phyloP scores from a whole-genome alignment of 2,329 filamentous ascomycete species.

The Scytalidium sp. region DNA sequence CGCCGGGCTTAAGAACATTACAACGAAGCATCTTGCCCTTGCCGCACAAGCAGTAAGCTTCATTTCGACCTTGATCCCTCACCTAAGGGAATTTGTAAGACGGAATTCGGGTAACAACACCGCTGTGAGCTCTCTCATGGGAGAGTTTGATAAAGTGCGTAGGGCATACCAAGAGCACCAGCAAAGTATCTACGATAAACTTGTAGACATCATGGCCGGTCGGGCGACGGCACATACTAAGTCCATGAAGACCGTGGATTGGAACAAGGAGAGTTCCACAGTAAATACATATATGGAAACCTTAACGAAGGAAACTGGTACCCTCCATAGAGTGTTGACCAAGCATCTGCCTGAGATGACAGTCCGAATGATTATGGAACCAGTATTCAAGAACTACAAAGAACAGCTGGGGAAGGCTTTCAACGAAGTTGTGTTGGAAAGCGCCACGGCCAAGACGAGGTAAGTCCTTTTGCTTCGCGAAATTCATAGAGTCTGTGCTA shows the following conservation, averaged over 20 bases:
- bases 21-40: conserved; percentile 88
- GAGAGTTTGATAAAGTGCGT: conserved; percentile 28
- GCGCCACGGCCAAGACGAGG: conserved; percentile 59
- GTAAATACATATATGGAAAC: conserved; percentile 68
- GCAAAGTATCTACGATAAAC: conserved; percentile 67
- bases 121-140: conserved; percentile 52
- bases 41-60: conserved; percentile 88
- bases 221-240: conserved; percentile 60
- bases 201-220: conserved; percentile 69
- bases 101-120: conserved; percentile 59
- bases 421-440: conserved; percentile 53
- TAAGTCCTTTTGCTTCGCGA: conserved; percentile 31
- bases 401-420: conserved; percentile 66
- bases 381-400: conserved; percentile 64
- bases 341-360: conserved; percentile 64
- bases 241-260: conserved; percentile 63
- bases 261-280: conserved; percentile 44
- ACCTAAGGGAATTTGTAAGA: conserved; percentile 87
- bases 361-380: conserved; percentile 65
- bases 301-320: conserved; percentile 67
- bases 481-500: background rate
- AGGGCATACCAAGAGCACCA: conserved; percentile 60
- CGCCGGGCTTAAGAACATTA: conserved; percentile 93
- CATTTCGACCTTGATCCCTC: conserved; percentile 80
- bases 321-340: conserved; percentile 64